Percentiles rank a stretch among this genome's conserved stretches.
phyloP scores from a whole-genome alignment of 2,329 filamentous ascomycete species.

The Aspergillus udagawae region DNA sequence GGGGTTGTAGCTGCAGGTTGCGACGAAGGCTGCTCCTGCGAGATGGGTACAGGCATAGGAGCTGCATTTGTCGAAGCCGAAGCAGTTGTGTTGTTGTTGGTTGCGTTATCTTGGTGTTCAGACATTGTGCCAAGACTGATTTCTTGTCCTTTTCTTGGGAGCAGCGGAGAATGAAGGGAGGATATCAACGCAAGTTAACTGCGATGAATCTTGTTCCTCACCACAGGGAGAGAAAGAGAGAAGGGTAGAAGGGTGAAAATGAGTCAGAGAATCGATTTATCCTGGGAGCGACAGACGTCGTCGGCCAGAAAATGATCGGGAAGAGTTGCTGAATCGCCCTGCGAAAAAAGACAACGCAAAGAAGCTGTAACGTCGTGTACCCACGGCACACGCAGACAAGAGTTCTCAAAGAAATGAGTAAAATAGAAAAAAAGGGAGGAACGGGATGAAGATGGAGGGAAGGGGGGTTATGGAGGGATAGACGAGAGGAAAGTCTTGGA shows the following conservation, averaged over 20 bases:
- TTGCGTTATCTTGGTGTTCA: slow-evolving; percentile 33
- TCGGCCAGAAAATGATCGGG: background rate
- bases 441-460: slow-evolving; percentile 6
- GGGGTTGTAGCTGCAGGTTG: slow-evolving; percentile 19
- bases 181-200: slow-evolving; percentile 9
- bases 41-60: slow-evolving; percentile 20
- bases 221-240: background rate
- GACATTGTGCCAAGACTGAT: slow-evolving; percentile 39
- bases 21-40: slow-evolving; percentile 21
- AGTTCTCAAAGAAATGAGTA: background rate
- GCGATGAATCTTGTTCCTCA: background rate
- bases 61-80: slow-evolving; percentile 22
- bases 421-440: slow-evolving; percentile 3
- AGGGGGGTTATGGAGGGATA: slow-evolving; percentile 11
- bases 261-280: background rate
- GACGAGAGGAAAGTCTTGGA: slow-evolving; percentile 4
- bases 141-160: slow-evolving; percentile 29
- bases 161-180: slow-evolving; percentile 22
- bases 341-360: background rate
- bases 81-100: slow-evolving; percentile 9
- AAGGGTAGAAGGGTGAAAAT: background rate
- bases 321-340: slow-evolving; percentile 6
- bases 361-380: background rate
- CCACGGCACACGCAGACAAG: background rate
- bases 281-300: background rate